A percentile compares a stretch with the other conserved stretches of the same genome.
Evolutionary conservation across 106 monocot genomes (phyloP).

Genomic region (Chionographis japonica): DNA sequence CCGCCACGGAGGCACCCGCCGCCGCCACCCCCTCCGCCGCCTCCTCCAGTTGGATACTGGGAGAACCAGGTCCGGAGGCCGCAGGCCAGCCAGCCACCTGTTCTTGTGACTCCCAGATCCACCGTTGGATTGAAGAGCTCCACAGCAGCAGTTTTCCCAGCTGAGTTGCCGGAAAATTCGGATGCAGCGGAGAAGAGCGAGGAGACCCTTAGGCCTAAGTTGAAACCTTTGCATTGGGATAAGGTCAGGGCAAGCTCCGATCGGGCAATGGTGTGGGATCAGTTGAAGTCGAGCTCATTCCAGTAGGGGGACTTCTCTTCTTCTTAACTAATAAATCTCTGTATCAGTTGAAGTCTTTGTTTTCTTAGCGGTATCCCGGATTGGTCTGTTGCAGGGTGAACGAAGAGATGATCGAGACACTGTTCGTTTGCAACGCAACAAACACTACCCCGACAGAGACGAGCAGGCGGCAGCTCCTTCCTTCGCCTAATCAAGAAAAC

Average conservation of each 20-base stretch:
- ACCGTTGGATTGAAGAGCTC: constrained; percentile 7
- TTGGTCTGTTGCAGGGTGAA: constrained; percentile 44
- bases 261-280: constrained; percentile 90
- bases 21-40: constrained; percentile 21
- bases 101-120: constrained; percentile 9
- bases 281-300: constrained; percentile 90
- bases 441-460: constrained; percentile 22
- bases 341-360: neutral
- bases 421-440: constrained; percentile 65
- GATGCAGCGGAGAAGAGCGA: constrained; percentile 25
- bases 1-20: constrained; percentile 22
- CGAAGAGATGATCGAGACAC: constrained; percentile 97
- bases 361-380: neutral
- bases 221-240: constrained; percentile 98
- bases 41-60: constrained; percentile 42
- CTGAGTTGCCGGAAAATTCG: neutral
- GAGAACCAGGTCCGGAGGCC: constrained; percentile 27
- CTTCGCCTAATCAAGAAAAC: constrained; percentile 36
- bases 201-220: constrained; percentile 41
- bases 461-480: constrained; percentile 18
- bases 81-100: constrained; percentile 1
- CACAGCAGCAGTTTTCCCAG: constrained; percentile 3
- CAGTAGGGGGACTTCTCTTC: constrained; percentile 34
- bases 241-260: constrained; percentile 93
- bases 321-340: neutral